phyloP scores from a whole-genome alignment of 1,284 basidiomycete genomes.

The Malassezia sp. region DNA sequence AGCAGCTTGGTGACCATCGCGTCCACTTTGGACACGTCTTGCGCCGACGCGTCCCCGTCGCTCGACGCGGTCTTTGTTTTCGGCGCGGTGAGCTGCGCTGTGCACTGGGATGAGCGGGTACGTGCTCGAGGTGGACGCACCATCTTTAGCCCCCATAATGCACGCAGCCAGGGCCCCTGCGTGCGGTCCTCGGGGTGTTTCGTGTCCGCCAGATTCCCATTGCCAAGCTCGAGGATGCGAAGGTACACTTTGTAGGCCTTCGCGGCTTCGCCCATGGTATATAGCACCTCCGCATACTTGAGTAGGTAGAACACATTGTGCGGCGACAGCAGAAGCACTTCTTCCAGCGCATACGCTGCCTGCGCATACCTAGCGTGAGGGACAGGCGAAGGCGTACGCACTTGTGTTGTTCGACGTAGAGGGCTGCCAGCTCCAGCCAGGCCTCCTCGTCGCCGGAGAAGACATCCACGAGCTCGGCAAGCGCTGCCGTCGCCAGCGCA shows the following conservation, averaged over 20 bases:
- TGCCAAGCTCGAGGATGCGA: constrained; percentile 33
- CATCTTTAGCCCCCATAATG: constrained; percentile 41
- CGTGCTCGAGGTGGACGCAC: constrained; percentile 20
- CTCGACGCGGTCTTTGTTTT: background rate
- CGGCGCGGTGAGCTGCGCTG: constrained; percentile 2
- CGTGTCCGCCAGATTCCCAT: background rate
- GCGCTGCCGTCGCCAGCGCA: constrained; percentile 60
- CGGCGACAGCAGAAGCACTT: constrained; percentile 67
- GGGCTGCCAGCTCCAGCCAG: constrained; percentile 84
- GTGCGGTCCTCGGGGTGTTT: constrained; percentile 17
- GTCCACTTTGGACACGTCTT: constrained; percentile 26
- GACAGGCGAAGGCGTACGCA: too few relatives aligned
- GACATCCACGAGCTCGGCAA: constrained; percentile 72
- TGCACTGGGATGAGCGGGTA: constrained; percentile 5
- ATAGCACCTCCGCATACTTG: constrained; percentile 74
- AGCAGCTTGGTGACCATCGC: constrained; percentile 26
- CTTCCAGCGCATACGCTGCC: constrained; percentile 64
- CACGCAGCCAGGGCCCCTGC: constrained; percentile 32
- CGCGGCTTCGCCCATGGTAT: constrained; percentile 58
- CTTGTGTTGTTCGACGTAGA: constrained; percentile 62
- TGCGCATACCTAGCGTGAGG: too few relatives aligned
- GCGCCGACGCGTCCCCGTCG: constrained; percentile 12
- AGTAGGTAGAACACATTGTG: constrained; percentile 74
- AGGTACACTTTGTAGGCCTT: constrained; percentile 40
- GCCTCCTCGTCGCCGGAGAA: constrained; percentile 85